These are phyloP conservation scores for Adansonia rubrostipa DNA, from an alignment of 441 rosid species.

Conservation along the genomic window DNA sequence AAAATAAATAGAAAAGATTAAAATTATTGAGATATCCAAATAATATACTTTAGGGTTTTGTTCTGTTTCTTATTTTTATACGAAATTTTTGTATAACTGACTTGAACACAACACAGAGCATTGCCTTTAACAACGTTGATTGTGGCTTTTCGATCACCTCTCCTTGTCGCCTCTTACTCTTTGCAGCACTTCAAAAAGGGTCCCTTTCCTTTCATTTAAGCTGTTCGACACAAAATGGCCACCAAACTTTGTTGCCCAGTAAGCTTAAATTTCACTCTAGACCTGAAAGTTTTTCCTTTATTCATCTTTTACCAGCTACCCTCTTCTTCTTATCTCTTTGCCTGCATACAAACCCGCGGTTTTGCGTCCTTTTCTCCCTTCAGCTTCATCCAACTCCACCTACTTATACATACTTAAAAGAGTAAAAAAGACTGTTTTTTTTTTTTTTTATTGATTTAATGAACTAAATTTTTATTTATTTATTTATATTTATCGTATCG, in stretches of 20 bases:
- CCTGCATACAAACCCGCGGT: background rate
- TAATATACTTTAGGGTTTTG: too few species aligned
- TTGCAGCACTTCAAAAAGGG: background rate
- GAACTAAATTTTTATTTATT: too few species aligned
- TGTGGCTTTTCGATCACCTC: too few species aligned
- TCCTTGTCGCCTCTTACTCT: background rate
- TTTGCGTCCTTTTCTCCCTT: background rate
- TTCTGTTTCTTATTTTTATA: too few species aligned
- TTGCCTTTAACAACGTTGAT: background rate
- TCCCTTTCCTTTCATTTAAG: background rate
- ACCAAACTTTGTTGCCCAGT: background rate
- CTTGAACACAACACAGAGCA: too few species aligned
- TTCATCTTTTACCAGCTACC: constrained; percentile 7
- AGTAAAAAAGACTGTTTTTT: too few species aligned
- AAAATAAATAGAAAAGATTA: too few species aligned
- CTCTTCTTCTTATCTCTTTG: background rate
- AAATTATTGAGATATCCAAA: too few species aligned
- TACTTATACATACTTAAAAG: background rate
- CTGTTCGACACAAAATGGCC: background rate
- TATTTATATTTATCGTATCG: too few species aligned
- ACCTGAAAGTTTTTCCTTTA: background rate
- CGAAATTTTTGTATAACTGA: too few species aligned
- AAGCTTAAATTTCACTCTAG: background rate
- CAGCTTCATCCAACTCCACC: background rate
- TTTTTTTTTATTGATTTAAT: too few species aligned